A percentile compares a stretch with the other conserved stretches of the same genome.
phyloP scores from a whole-genome alignment of 2,329 filamentous ascomycete genomes.

The Cordyceps cicadae region DNA sequence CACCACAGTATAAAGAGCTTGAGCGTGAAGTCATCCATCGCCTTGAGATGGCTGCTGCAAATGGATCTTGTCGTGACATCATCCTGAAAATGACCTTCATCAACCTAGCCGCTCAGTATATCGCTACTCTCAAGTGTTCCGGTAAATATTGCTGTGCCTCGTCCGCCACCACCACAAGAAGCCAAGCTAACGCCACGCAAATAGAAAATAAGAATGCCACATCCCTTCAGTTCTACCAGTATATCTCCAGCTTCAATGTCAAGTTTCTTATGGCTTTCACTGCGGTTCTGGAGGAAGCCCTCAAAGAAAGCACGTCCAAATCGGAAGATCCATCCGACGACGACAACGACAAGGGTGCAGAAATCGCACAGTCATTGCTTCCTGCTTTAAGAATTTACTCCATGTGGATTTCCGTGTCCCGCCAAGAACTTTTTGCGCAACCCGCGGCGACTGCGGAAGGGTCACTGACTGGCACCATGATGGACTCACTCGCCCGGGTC shows the following conservation, averaged over 20 bases:
- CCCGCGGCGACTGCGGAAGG: slow-evolving; percentile 32
- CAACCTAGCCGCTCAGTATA: slow-evolving; percentile 76
- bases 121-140: slow-evolving; percentile 39
- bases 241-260: slow-evolving; percentile 68
- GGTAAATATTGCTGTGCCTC: slow-evolving; percentile 22
- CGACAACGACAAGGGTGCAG: slow-evolving; percentile 25
- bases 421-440: slow-evolving; percentile 38
- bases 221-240: slow-evolving; percentile 46
- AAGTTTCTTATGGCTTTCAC: slow-evolving; percentile 67
- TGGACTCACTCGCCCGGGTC: slow-evolving; percentile 36
- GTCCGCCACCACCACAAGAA: neutral
- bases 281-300: slow-evolving; percentile 59
- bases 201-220: slow-evolving; percentile 39
- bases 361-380: slow-evolving; percentile 35
- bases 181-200: slow-evolving; percentile 13
- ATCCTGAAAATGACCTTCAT: slow-evolving; percentile 75
- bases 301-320: slow-evolving; percentile 32
- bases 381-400: slow-evolving; percentile 45
- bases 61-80: slow-evolving; percentile 53
- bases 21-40: slow-evolving; percentile 80
- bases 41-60: slow-evolving; percentile 63
- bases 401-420: slow-evolving; percentile 43
- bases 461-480: slow-evolving; percentile 37
- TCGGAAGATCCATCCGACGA: slow-evolving; percentile 18
- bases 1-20: slow-evolving; percentile 68